Evolutionary conservation across 352 stramenopile species (phyloP), one percentile per base, ranked within the genome.

Genomic region (Globisporangium ultimum): DNA sequence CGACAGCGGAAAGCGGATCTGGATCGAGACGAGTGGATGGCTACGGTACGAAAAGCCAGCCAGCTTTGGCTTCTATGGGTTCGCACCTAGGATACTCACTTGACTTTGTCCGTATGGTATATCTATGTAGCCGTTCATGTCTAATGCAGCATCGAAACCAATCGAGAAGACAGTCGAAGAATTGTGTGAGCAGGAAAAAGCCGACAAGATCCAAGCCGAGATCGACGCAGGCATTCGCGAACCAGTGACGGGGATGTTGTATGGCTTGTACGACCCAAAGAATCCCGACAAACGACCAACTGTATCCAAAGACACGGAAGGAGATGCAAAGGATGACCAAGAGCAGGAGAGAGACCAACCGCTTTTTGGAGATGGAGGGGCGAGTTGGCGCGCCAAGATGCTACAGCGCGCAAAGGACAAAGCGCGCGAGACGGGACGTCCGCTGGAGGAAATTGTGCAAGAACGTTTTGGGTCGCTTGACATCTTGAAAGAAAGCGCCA

Each of bases 381-480:
- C 85, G 17, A 95, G 85, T 58, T 95, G 85, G 85, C 76, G 82
- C 14, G 76, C 73, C 8, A 95, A 95, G 48, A 93, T 93, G 85
- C 72, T 95, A 3, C 77, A 88, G 57, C 72, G 81, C 50, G 85
- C 85, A 0, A 74, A 88, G 55, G 71, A 88, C 15, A 75, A 76
- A 14, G 85, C 85, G 7, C 62, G 70, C 0, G 63, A 70, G 47
- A 89, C 78, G 1, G 85, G 83, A 0, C 59, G 74, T 21, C 52
- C 70, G 1, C 55, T 95, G 5, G 81, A 89, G 52, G 69, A 80
- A 12, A 75, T 95, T 45, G 76, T 95, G 2, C 55, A 58, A 9
- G 76, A 87, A 32, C 72, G 76, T 38, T 92, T 86, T 61, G 74
- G 66, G 1, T 84, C 80, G 2, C 61, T 95, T 17, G 68, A 71